phyloP scores from a whole-genome alignment of 164 flowering plant species.

The Protea cynaroides region DNA sequence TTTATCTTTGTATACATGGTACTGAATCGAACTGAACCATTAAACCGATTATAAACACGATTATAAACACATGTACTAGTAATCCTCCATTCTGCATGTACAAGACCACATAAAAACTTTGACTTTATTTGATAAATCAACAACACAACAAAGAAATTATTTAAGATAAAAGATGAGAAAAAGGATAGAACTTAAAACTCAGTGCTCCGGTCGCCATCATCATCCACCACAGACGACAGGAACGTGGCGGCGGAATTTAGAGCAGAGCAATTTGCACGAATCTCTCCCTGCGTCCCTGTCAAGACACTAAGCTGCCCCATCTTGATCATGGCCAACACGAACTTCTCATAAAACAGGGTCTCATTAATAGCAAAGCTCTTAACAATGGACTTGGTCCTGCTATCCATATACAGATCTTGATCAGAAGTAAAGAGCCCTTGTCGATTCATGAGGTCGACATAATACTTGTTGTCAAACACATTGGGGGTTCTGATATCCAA shows the following conservation, averaged over 20 bases:
- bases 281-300: conserved; percentile 13
- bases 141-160: no score
- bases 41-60: no score
- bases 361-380: conserved; percentile 15
- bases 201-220: background rate
- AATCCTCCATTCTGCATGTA: no score
- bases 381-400: conserved; percentile 16
- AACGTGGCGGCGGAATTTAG: background rate
- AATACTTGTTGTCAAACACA: conserved; percentile 25
- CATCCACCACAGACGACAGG: conserved; percentile 1
- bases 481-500: conserved; percentile 19
- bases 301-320: conserved; percentile 10
- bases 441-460: conserved; percentile 18
- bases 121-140: no score
- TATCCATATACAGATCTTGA: conserved; percentile 19
- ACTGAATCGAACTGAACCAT: no score
- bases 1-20: no score
- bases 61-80: no score
- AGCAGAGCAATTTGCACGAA: conserved; percentile 8
- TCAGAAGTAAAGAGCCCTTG: conserved; percentile 27
- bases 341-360: conserved; percentile 9
- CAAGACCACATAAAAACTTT: no score
- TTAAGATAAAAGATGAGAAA: no score
- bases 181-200: background rate
- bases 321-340: conserved; percentile 10